These are phyloP conservation scores for Ustilago shanxiensis DNA, from an alignment of 1,284 basidiomycete species.

Conservation along the genomic window DNA sequence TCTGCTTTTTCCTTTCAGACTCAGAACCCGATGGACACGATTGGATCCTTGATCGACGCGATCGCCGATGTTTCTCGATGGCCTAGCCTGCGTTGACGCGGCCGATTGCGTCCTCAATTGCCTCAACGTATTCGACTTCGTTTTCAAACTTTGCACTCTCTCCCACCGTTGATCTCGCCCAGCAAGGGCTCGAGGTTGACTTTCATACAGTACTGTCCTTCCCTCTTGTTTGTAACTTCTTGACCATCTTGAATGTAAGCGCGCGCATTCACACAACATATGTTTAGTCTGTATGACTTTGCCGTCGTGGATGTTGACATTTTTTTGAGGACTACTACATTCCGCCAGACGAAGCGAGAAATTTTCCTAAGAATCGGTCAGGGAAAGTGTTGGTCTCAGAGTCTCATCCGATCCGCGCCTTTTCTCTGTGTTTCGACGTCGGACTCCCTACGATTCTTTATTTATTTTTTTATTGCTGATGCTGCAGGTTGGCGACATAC, in stretches of 20 bases:
- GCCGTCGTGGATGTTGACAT: not conserved
- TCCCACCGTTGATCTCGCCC: not conserved
- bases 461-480: not conserved
- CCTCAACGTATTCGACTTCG: not conserved
- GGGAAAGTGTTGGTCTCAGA: too few species aligned
- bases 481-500: not conserved
- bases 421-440: not conserved
- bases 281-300: not conserved
- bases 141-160: not conserved
- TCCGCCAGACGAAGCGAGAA: slow-evolving; percentile 1
- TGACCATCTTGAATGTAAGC: slow-evolving; percentile 8
- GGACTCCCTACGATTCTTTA: not conserved
- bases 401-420: too few species aligned
- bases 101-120: not conserved
- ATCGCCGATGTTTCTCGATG: slow-evolving; percentile 27
- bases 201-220: too few species aligned
- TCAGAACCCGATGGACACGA: slow-evolving; percentile 8
- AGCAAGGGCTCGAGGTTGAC: not conserved
- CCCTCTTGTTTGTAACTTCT: not conserved
- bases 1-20: slow-evolving; percentile 1
- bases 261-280: slow-evolving; percentile 13
- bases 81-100: slow-evolving; percentile 5
- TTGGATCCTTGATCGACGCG: slow-evolving; percentile 13
- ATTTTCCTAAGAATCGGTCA: not conserved
- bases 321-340: not conserved